These are phyloP conservation scores for Albatrellus sp. DNA, from an alignment of 1,284 basidiomycete genomes.

Conservation along the genomic window DNA sequence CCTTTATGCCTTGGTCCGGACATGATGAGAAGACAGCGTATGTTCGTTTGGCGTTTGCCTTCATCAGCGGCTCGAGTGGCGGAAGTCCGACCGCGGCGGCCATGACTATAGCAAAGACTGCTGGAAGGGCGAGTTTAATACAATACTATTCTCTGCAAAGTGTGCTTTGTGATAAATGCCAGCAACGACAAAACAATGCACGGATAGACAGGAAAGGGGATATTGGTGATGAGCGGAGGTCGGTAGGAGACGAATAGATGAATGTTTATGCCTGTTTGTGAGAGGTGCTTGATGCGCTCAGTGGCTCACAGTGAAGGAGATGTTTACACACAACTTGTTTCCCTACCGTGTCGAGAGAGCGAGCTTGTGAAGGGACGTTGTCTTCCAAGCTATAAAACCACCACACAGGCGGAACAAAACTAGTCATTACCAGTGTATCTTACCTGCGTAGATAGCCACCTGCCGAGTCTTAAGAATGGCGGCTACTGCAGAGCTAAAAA, in stretches of 20 bases:
- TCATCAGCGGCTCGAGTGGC: conserved; percentile 52
- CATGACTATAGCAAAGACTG: conserved; percentile 4
- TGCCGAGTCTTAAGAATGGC: conserved; percentile 18
- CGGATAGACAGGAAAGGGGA: no score
- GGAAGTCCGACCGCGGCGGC: conserved; percentile 43
- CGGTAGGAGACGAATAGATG: no score
- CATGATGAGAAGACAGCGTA: conserved; percentile 55
- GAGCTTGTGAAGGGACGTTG: no score
- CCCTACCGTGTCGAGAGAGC: background rate
- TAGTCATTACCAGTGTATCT: background rate
- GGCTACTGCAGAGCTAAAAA: conserved; percentile 53
- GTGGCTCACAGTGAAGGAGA: background rate
- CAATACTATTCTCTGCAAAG: no score
- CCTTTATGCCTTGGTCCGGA: conserved; percentile 44
- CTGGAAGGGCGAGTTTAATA: background rate
- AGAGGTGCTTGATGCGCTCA: no score
- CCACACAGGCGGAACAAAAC: background rate
- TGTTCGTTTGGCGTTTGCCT: conserved; percentile 53
- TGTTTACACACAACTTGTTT: background rate
- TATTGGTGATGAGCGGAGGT: no score
- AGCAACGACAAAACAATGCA: no score
- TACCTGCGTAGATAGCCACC: background rate
- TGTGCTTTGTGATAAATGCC: no score
- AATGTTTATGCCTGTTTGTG: no score
- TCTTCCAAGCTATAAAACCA: no score